Conservation (phyloP, 2,329 filamentous ascomycete species). For the Cladosporium sphaerospermum region DNA sequence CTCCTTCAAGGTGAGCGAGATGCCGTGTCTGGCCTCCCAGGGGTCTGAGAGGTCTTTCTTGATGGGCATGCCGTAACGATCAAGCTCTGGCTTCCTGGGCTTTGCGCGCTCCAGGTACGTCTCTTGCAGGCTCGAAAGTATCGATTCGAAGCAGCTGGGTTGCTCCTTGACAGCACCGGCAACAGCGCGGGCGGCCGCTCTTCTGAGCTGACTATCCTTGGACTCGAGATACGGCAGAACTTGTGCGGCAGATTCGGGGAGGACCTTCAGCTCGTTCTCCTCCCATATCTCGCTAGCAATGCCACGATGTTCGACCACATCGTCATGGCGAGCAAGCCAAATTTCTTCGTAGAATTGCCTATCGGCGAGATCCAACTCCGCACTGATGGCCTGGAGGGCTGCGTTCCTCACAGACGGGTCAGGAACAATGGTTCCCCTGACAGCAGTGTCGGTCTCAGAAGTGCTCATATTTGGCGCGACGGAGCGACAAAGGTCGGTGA, state of each 20-base stretch:
- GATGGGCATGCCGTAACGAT: conserved; percentile 89
- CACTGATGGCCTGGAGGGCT: conserved; percentile 80
- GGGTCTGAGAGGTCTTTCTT: conserved; percentile 83
- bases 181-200: conserved; percentile 74
- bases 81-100: conserved; percentile 73
- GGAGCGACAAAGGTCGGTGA: conserved; percentile 77
- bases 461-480: conserved; percentile 73
- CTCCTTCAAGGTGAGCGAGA: conserved; percentile 80
- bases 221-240: conserved; percentile 75
- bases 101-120: conserved; percentile 76
- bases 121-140: conserved; percentile 60
- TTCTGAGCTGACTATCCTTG: conserved; percentile 72
- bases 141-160: conserved; percentile 52
- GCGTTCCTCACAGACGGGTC: conserved; percentile 75
- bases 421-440: conserved; percentile 70
- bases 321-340: conserved; percentile 89
- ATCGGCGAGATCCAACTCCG: conserved; percentile 87
- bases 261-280: conserved; percentile 73
- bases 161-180: conserved; percentile 64
- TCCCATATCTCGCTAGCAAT: conserved; percentile 89
- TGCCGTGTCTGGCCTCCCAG: conserved; percentile 86
- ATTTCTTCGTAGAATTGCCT: conserved; percentile 81
- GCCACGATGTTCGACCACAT: conserved; percentile 78
- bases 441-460: conserved; percentile 68
- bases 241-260: conserved; percentile 52